Evolutionary conservation across 2,329 filamentous ascomycete species (phyloP).

Genomic region (Colletotrichum shisoi): DNA sequence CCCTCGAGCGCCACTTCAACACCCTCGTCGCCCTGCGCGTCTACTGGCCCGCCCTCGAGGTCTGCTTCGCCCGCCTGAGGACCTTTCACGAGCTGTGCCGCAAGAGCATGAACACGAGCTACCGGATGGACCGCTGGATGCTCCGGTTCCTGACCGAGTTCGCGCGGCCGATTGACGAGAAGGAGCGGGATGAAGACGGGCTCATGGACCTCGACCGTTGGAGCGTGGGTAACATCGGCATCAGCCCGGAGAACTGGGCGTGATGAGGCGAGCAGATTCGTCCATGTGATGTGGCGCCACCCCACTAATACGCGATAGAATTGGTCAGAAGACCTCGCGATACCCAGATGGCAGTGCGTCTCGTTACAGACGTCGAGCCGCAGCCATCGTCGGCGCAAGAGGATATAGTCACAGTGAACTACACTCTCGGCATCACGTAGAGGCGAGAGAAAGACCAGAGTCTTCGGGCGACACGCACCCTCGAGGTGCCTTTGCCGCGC

Average conservation of each 20-base stretch:
- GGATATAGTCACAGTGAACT: too few relatives aligned
- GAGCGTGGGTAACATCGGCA: conserved; percentile 40
- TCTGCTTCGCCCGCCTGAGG: conserved; percentile 50
- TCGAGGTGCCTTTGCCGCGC: background rate
- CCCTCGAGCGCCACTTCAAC: conserved; percentile 56
- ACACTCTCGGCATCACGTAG: background rate
- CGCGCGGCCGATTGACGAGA: conserved; percentile 45
- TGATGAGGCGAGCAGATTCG: conserved; percentile 1
- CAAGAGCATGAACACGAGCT: conserved; percentile 49
- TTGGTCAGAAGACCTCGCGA: too few relatives aligned
- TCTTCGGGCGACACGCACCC: background rate
- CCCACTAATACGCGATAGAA: background rate
- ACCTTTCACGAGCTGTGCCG: conserved; percentile 55
- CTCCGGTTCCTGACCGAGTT: conserved; percentile 50
- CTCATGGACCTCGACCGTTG: conserved; percentile 37
- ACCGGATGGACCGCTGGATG: conserved; percentile 55
- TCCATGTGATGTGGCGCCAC: background rate
- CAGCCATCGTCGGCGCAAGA: background rate
- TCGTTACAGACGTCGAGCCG: background rate
- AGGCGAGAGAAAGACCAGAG: background rate
- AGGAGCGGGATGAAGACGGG: conserved; percentile 41
- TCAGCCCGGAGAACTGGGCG: conserved; percentile 40
- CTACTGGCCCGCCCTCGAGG: conserved; percentile 54
- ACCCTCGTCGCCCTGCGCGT: conserved; percentile 52
- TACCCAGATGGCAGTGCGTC: background rate